phyloP scores from a whole-genome alignment of 2,329 filamentous ascomycete species.

The Verticillium longisporum region DNA sequence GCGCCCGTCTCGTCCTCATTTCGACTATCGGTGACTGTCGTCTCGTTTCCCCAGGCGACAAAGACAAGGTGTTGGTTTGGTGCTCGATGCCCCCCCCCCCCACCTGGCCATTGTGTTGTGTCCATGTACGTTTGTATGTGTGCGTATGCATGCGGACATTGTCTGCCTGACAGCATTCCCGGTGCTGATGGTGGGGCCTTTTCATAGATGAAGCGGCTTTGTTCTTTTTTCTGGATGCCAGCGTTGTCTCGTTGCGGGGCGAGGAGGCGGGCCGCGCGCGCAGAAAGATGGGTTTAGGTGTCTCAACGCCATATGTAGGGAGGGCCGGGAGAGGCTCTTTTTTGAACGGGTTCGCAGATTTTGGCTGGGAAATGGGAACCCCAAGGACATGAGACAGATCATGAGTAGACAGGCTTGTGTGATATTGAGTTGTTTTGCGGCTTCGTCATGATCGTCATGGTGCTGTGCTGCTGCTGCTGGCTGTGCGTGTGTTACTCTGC shows the following conservation, averaged over 20 bases:
- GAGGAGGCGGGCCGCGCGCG: neutral
- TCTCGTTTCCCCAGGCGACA: neutral
- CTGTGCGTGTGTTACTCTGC: neutral
- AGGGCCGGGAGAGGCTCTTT: neutral
- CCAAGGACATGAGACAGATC: neutral
- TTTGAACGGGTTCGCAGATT: neutral
- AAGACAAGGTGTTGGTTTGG: too few relatives aligned
- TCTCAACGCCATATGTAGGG: neutral
- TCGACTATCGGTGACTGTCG: neutral
- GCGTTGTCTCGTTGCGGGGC: neutral
- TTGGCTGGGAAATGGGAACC: neutral
- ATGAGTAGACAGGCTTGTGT: too few relatives aligned
- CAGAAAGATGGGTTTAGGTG: neutral
- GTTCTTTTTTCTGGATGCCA: neutral
- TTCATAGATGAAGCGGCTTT: neutral
- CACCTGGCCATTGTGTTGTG: too few relatives aligned
- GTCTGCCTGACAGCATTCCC: neutral
- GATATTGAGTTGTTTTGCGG: neutral
- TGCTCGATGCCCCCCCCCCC: too few relatives aligned
- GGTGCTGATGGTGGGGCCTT: neutral
- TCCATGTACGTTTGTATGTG: too few relatives aligned
- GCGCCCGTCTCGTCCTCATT: neutral
- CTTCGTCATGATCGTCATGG: neutral
- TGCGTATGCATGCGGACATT: too few relatives aligned
- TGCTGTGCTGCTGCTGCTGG: neutral